Conservation (phyloP, 2,329 filamentous ascomycete genomes). For the Penicillium psychrosexuale region DNA sequence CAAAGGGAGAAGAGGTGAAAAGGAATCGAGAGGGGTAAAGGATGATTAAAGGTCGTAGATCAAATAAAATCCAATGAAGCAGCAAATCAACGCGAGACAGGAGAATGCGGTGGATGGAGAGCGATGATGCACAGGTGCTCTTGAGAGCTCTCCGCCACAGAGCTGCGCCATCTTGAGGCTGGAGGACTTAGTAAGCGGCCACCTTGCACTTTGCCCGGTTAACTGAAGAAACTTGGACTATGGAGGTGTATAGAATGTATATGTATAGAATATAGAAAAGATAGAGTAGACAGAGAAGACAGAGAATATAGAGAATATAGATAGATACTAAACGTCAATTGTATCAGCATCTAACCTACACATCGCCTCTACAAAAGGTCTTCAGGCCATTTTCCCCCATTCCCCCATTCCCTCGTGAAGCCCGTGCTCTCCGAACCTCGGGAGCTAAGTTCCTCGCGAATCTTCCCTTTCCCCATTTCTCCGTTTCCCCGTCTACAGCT, state of each 20-base stretch:
- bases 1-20: constrained; percentile 18
- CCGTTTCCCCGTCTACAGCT: constrained; percentile 14
- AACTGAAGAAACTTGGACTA: neutral
- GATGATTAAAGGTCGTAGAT: constrained; percentile 1
- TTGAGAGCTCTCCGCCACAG: constrained; percentile 22
- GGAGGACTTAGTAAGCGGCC: constrained; percentile 14
- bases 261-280: neutral
- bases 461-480: constrained; percentile 29
- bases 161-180: constrained; percentile 17
- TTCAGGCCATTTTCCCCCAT: neutral
- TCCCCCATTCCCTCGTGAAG: neutral
- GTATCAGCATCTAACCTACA: neutral
- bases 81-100: constrained; percentile 5
- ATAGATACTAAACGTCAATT: neutral
- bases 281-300: too few relatives aligned
- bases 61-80: constrained; percentile 1
- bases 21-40: neutral
- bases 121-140: constrained; percentile 21
- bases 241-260: neutral
- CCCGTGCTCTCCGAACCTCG: constrained; percentile 32
- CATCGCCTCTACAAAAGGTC: neutral
- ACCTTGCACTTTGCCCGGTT: neutral
- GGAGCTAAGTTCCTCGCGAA: constrained; percentile 29
- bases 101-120: constrained; percentile 8
- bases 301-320: neutral